Percentiles rank a stretch among this genome's conserved stretches.
Evolutionary conservation across 495 filamentous ascomycete species (phyloP).

Genomic region (Penicillium psychrofluorescens): DNA sequence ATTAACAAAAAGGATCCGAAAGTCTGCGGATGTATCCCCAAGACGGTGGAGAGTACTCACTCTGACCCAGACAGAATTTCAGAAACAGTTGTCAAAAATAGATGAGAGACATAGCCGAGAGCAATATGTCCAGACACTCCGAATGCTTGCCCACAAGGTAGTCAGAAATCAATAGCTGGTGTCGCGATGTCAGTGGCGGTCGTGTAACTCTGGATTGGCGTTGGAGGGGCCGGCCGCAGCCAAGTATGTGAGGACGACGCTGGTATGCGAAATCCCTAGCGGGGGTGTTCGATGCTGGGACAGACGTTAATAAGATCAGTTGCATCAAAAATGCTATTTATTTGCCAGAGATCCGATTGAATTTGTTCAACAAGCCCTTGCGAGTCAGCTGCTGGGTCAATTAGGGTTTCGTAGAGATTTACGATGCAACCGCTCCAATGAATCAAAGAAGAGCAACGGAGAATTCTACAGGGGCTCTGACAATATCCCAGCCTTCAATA

Average conservation of each 20-base stretch:
- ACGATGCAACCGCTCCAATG: no score
- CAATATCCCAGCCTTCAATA: slow-evolving; percentile 2
- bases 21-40: not conserved
- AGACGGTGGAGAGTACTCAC: not conserved
- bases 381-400: no score
- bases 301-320: not conserved
- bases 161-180: slow-evolving; percentile 9
- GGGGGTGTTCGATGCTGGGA: no score
- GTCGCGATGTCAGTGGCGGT: not conserved
- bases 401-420: no score
- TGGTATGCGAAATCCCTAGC: slow-evolving; percentile 6
- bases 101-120: not conserved
- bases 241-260: slow-evolving; percentile 5
- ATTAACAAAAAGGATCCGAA: not conserved
- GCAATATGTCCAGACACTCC: not conserved
- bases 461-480: no score
- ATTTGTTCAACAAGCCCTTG: no score
- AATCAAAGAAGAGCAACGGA: no score
- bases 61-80: not conserved
- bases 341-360: no score
- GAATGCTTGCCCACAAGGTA: not conserved
- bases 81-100: not conserved
- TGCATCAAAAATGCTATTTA: no score
- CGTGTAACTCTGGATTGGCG: slow-evolving; percentile 9
- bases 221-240: slow-evolving; percentile 1